Evolutionary conservation across 805 yeast species (phyloP).

Genomic region (Myxozyma monticola): DNA sequence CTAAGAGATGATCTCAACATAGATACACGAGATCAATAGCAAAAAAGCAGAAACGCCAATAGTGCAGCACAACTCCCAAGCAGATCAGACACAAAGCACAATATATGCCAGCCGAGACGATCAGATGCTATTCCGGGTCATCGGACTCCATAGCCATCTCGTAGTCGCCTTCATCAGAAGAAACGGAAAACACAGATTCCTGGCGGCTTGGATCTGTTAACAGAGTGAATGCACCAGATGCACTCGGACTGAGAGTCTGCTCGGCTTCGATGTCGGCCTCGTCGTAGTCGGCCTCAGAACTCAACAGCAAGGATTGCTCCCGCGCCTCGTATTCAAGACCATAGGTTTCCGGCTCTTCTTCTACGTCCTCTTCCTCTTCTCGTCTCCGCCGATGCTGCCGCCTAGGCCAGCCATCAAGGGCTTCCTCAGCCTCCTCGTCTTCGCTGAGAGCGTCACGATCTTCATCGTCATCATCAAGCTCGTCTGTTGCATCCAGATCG

Average conservation of each 20-base stretch:
- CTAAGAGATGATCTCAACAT: neutral
- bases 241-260: neutral
- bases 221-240: neutral
- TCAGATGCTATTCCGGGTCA: too few species aligned
- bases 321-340: neutral
- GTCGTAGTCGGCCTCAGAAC: conserved; percentile 10
- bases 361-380: conserved; percentile 22
- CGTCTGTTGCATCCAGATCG: conserved; percentile 32
- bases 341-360: too few species aligned
- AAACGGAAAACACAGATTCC: neutral
- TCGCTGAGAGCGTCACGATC: conserved; percentile 35
- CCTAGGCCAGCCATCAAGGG: conserved; percentile 27
- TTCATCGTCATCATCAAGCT: conserved; percentile 25
- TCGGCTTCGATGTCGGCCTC: conserved; percentile 14
- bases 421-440: conserved; percentile 30
- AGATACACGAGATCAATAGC: neutral
- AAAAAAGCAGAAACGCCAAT: neutral
- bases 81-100: neutral
- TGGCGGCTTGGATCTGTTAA: neutral
- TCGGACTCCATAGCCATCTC: conserved; percentile 28
- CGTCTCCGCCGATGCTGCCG: conserved; percentile 33
- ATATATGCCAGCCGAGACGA: neutral
- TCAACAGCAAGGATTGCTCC: neutral
- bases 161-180: conserved; percentile 19
- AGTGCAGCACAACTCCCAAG: neutral